Conservation (phyloP, 2,329 filamentous ascomycete genomes). For the Graphilbum sp. region DNA sequence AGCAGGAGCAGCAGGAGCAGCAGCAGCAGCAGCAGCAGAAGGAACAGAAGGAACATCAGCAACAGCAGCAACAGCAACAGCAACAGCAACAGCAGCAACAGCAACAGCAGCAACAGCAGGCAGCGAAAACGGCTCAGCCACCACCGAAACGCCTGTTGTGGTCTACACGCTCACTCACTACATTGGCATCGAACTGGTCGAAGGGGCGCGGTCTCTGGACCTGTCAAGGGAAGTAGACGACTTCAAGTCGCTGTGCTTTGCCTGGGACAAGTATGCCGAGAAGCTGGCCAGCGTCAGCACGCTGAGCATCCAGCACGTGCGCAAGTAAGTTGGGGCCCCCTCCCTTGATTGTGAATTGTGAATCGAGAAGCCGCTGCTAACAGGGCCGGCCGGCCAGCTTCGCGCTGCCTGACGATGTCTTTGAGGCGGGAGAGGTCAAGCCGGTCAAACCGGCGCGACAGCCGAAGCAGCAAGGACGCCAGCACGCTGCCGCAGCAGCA, state of each 20-base stretch:
- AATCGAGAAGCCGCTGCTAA: no score
- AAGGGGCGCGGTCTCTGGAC: slow-evolving; percentile 57
- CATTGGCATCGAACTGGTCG: slow-evolving; percentile 67
- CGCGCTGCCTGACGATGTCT: slow-evolving; percentile 79
- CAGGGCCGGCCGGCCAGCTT: slow-evolving; percentile 43
- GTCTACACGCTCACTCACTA: slow-evolving; percentile 90
- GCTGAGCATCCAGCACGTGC: slow-evolving; percentile 66
- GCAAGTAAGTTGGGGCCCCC: slow-evolving; percentile 54
- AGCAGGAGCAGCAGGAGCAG: no score
- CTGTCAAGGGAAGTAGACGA: slow-evolving; percentile 68
- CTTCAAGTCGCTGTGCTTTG: slow-evolving; percentile 69
- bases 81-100: no score
- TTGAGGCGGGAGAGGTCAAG: slow-evolving; percentile 60
- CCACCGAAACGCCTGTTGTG: no score
- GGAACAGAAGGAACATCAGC: no score
- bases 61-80: no score
- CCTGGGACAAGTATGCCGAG: slow-evolving; percentile 58
- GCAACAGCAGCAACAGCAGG: no score
- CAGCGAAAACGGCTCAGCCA: no score
- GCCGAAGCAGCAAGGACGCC: slow-evolving; percentile 15
- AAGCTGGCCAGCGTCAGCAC: slow-evolving; percentile 45
- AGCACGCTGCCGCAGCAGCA: slow-evolving; percentile 26
- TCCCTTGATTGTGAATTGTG: no score
- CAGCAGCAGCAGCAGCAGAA: no score
- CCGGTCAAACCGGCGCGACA: slow-evolving; percentile 41